Percentiles rank a stretch among this genome's conserved stretches.
Evolutionary conservation across 2,329 filamentous ascomycete species (phyloP).

Genomic region (Fusarium floridanum): DNA sequence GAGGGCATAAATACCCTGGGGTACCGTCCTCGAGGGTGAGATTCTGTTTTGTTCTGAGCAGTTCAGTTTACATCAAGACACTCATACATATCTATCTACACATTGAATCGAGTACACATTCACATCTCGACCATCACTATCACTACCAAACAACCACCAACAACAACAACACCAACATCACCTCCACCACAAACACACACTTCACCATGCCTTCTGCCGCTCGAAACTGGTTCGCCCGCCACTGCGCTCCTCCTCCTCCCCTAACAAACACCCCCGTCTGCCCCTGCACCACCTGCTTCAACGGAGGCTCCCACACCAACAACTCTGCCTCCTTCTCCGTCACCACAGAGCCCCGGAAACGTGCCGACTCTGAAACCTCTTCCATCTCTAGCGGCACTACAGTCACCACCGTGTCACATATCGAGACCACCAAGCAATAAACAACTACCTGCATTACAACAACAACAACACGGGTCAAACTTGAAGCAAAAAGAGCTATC

Average conservation of each 20-base stretch:
- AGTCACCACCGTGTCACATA: slow-evolving; percentile 36
- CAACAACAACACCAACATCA: not conserved
- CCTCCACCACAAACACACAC: not conserved
- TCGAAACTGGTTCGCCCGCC: slow-evolving; percentile 56
- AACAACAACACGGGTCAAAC: no score
- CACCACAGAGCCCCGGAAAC: not conserved
- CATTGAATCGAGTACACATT: not conserved
- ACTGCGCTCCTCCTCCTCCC: slow-evolving; percentile 56
- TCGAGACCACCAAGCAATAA: slow-evolving; percentile 42
- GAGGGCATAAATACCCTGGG: slow-evolving; percentile 44
- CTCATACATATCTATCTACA: not conserved
- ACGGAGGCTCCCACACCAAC: slow-evolving; percentile 38
- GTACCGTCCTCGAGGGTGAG: not conserved
- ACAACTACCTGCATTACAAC: no score
- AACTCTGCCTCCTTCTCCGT: slow-evolving; percentile 29
- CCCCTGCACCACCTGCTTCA: slow-evolving; percentile 54
- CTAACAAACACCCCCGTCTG: slow-evolving; percentile 51
- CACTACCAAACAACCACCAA: not conserved
- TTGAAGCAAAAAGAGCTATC: not conserved
- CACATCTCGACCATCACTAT: not conserved
- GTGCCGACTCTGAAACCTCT: slow-evolving; percentile 39
- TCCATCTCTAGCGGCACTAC: slow-evolving; percentile 43
- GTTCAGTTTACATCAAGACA: not conserved
- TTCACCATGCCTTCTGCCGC: slow-evolving; percentile 48
- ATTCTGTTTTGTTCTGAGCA: not conserved